Evolutionary conservation across 2,329 filamentous ascomycete species (phyloP), one percentile per base, ranked within the genome.

Genomic region (Furcasterigmium sp.): DNA sequence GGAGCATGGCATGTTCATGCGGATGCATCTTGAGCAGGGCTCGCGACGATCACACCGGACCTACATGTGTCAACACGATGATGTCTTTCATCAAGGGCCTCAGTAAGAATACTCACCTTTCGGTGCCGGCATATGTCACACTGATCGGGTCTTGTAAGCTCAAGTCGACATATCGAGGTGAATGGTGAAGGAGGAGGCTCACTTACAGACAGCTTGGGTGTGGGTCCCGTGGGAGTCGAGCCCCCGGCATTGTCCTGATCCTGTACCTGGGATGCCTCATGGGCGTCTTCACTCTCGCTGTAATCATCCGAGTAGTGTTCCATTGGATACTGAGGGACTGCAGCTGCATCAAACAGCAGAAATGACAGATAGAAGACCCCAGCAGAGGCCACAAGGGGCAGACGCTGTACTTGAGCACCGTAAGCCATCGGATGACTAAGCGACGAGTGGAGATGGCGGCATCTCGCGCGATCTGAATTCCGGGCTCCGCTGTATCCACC

Each of bases 401-500:
- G n/a, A n/a, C n/a, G n/a, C n/a, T n/a, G n/a, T n/a, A n/a, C n/a
- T n/a, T n/a, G n/a, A n/a, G n/a, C n/a, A n/a, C n/a, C n/a, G n/a
- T n/a, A n/a, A n/a, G n/a, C n/a, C n/a, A n/a, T n/a, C n/a, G n/a
- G n/a, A n/a, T n/a, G n/a, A n/a, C n/a, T n/a, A n/a, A n/a, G n/a
- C n/a, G n/a, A n/a, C n/a, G n/a, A n/a, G n/a, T n/a, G n/a, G n/a
- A n/a, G n/a, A n/a, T n/a, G n/a, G n/a, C n/a, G n/a, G n/a, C n/a
- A n/a, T n/a, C n/a, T n/a, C n/a, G n/a, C n/a, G n/a, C n/a, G n/a
- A n/a, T n/a, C n/a, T n/a, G n/a, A n/a, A n/a, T n/a, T 87, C 89
- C 35, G 93, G 98, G 70, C 80, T 98, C 44, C 89, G 93, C 59
- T 81, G 97, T 25, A 73, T 97, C 48, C 98, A 98, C 79, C 97